Conservation (phyloP, 2,329 filamentous ascomycete genomes). For the Helotiales sp. region DNA sequence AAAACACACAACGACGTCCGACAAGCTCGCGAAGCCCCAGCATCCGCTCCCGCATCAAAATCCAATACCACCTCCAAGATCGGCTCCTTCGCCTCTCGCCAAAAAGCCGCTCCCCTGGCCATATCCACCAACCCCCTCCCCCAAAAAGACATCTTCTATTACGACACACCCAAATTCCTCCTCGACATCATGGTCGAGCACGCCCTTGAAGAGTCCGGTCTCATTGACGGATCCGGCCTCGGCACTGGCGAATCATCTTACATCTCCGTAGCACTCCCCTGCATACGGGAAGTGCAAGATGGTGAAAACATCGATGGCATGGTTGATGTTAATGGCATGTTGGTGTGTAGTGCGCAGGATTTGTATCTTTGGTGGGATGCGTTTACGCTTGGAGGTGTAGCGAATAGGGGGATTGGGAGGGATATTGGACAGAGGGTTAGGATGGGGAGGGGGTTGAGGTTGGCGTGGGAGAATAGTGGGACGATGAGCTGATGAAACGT, state of each 20-base stretch:
- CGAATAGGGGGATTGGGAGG: conserved; percentile 44
- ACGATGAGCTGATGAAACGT: not conserved
- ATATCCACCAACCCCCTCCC: not conserved
- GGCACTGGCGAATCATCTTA: conserved; percentile 44
- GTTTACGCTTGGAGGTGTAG: conserved; percentile 51
- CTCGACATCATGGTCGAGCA: conserved; percentile 53
- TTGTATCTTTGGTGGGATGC: conserved; percentile 58
- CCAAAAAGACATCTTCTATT: conserved; percentile 47
- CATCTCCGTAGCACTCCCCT: conserved; percentile 33
- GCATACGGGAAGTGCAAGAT: conserved; percentile 33
- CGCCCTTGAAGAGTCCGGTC: conserved; percentile 50
- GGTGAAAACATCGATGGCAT: conserved; percentile 20
- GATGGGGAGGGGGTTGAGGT: conserved; percentile 29
- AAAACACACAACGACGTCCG: not conserved
- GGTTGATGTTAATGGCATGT: conserved; percentile 30
- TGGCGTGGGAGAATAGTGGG: conserved; percentile 3
- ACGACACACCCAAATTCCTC: conserved; percentile 49
- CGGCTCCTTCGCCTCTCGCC: not conserved
- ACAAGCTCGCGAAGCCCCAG: not conserved
- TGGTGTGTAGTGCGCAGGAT: conserved; percentile 47
- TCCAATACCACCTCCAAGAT: not conserved
- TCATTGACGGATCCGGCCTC: conserved; percentile 51
- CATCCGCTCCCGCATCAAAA: not conserved
- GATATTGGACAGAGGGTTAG: conserved; percentile 38
- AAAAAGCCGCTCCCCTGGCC: not conserved